Conservation (phyloP, 2,329 filamentous ascomycete species). For the Aspergillus unguis region DNA sequence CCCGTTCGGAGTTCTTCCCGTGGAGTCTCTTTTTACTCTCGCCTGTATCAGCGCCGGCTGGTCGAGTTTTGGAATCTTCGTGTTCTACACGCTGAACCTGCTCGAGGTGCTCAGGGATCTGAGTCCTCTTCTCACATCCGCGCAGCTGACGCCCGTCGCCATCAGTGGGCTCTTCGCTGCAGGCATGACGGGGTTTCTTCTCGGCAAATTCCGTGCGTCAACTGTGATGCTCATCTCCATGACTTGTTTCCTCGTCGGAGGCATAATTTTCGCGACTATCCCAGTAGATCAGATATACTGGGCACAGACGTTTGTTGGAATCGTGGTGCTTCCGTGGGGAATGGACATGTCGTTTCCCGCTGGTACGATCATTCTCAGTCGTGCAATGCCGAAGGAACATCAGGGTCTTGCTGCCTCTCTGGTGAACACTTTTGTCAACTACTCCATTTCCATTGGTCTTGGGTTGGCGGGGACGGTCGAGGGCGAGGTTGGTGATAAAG, state of each 20-base stretch:
- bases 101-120: neutral
- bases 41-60: slow-evolving; percentile 40
- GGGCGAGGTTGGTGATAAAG: slow-evolving; percentile 11
- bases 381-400: slow-evolving; percentile 23
- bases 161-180: slow-evolving; percentile 9
- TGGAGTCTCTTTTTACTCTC: slow-evolving; percentile 31
- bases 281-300: neutral
- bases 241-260: slow-evolving; percentile 6
- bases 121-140: slow-evolving; percentile 7
- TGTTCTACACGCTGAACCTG: slow-evolving; percentile 2
- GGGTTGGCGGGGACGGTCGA: slow-evolving; percentile 18
- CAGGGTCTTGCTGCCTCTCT: slow-evolving; percentile 52
- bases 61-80: slow-evolving; percentile 36
- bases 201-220: slow-evolving; percentile 12
- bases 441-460: slow-evolving; percentile 16
- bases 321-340: slow-evolving; percentile 12
- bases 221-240: slow-evolving; percentile 17
- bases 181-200: slow-evolving; percentile 12
- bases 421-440: slow-evolving; percentile 16
- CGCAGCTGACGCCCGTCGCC: neutral
- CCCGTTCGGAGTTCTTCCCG: slow-evolving; percentile 41
- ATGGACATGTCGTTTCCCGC: slow-evolving; percentile 18
- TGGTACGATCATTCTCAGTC: slow-evolving; percentile 14
- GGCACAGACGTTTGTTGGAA: neutral
- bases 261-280: neutral